Base-by-base conservation (phyloP, 2,329 filamentous ascomycete species). In the Davidsoniella eucalypti region DNA sequence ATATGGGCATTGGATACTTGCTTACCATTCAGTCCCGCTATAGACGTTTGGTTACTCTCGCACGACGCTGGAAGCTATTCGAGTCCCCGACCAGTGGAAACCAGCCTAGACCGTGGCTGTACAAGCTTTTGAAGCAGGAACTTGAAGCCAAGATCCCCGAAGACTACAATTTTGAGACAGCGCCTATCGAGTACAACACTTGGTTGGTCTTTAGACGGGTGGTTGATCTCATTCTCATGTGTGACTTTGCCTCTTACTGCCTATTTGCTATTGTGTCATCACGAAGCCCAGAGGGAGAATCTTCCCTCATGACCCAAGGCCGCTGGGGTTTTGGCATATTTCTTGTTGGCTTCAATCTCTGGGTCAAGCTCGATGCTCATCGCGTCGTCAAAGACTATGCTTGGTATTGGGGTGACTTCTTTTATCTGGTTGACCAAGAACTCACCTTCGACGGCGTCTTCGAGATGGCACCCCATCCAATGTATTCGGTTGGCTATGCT, bases 351-450 rank as follows among this genome's bases (percentile, higher is more conserved):
- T 96, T 98, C 75, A 98, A 96, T 64, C 73, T 96, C 18, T 96
- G 92, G 88, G 92, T 98, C 56, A 98, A 98, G 68, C 73, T 98
- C 55, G 92, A 98, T 65, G 92, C 92, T 17, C 92, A 98, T 65
- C 78, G 92, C 54, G 92, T 98, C 46, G 92, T 98, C 61, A 96
- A 96, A 66, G 92, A 98, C 66, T 98, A 88, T 68, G 92, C 92
- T 25, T 98, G 92, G 92, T 98, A 96, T 67, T 98, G 92, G 92
- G 92, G 92, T 54, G 92, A 98, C 66, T 96, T 96, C 68, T 98
- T 96, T 72, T 98, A 87, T 67, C 80, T 98, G 61, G 86, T 98
- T 64, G 92, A 98, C 66, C 88, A 96, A 67, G 87, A 94, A 61
- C 72, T 98, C 63, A 96, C 88, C 46, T 98, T 98, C 64, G 92